phyloP scores from a whole-genome alignment of 108 stramenopile species.

The Nannochloropsis oceanica region DNA sequence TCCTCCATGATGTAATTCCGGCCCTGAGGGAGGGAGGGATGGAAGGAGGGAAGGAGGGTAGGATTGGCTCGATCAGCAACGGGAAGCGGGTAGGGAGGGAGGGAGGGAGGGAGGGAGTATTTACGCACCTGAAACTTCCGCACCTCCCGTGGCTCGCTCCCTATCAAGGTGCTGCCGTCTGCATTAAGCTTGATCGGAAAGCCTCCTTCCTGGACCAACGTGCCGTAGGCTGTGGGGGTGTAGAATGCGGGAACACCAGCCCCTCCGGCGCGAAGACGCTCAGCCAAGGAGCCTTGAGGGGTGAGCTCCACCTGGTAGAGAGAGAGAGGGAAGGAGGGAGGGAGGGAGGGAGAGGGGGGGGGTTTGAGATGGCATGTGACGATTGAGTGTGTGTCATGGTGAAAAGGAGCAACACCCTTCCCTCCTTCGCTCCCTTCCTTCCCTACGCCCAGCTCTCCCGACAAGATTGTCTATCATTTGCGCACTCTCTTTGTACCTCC shows the following conservation, averaged over 20 bases:
- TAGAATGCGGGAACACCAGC: conserved; percentile 77
- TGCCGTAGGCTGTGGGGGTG: conserved; percentile 75
- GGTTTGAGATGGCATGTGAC: not conserved
- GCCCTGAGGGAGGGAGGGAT: not conserved
- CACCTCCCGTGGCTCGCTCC: conserved; percentile 44
- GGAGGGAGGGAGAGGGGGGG: not conserved
- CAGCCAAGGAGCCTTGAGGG: conserved; percentile 73
- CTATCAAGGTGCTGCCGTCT: conserved; percentile 46
- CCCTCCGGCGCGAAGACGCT: conserved; percentile 62
- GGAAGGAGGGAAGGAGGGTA: not conserved
- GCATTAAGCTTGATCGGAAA: conserved; percentile 65
- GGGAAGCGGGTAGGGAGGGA: not conserved
- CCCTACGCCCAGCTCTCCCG: not conserved
- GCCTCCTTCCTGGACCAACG: conserved; percentile 69
- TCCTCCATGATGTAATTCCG: conserved; percentile 73
- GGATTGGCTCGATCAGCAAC: not conserved
- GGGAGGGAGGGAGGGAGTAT: not conserved
- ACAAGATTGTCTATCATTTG: not conserved
- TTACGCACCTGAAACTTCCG: conserved; percentile 43
- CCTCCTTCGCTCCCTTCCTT: not conserved
- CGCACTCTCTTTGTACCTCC: conserved; percentile 48
- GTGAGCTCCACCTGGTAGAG: conserved; percentile 45
- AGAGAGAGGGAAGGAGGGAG: not conserved
- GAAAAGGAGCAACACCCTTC: not conserved
- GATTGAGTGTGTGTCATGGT: not conserved